Evolutionary conservation across 176 grass and related monocot species (phyloP), one percentile per base, ranked within the genome.

Genomic region (Aechmea fasciata): DNA sequence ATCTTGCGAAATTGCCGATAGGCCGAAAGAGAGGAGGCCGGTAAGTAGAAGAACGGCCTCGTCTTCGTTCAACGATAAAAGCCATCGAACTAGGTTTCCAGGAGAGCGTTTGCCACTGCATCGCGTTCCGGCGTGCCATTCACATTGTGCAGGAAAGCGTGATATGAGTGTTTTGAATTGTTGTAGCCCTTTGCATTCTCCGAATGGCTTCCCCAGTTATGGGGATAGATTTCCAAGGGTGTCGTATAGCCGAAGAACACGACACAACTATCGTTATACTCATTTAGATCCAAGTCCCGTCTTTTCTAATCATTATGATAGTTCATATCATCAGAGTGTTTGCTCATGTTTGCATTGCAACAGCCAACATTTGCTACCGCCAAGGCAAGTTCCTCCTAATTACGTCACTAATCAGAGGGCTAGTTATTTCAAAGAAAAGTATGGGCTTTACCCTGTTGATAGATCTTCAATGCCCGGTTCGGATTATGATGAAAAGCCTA

Each of bases 401-500:
- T 52, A 3, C 49, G 52, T 29, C 48, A 1, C 2, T 19, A 49
- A 48, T 61, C 48, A 13, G 8, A 84, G 83, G 78, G 84, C 64
- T 0, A 73, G 76, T 51, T 83, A 83, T 72, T 82, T 87, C 47
- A 85, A 76, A 12, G 81, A 81, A n/a, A 87, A 85, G 54, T 70
- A 76, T 57, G 82, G 83, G 69, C 76, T 75, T 8, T 78, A 67
- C 55, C 74, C 57, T 17, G 71, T 77, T 12, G 79, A 87, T 50
- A 90, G 84, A 64, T 78, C 84, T 0, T 75, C 80, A 20, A 79
- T 88, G 59, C 61, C 79, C 72, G 67, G 77, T 3, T 84, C 80
- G 1, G 82, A 87, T 70, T 90, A 87, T 78, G 87, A 96, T 59
- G 49, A 47, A 61, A 85, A 76, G 57, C 90, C 79, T 29, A 77